Percentiles rank a stretch among this genome's conserved stretches.
Conservation (phyloP, 305 asterid species). For the Plantago lanceolata region DNA sequence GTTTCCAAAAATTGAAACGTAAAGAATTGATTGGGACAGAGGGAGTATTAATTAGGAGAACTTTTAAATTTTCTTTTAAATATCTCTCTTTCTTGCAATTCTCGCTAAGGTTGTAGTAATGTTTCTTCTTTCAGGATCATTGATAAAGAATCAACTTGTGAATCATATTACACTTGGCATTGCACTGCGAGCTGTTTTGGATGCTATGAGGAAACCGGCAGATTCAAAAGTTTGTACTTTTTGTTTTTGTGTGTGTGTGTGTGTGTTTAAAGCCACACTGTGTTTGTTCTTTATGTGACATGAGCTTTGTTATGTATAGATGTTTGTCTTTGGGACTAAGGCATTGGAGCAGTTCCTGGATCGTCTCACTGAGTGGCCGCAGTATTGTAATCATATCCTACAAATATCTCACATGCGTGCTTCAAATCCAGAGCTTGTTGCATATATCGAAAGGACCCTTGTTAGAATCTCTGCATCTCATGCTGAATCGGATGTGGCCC, state of each 20-base stretch:
- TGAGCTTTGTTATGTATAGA: slow-evolving; percentile 44
- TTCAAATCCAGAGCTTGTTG: slow-evolving; percentile 66
- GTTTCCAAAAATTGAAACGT: no score
- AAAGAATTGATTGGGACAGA: no score
- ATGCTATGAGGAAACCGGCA: slow-evolving; percentile 90
- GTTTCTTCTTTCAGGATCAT: slow-evolving; percentile 59
- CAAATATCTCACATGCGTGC: slow-evolving; percentile 95
- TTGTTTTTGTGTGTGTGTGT: no score
- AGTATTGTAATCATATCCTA: slow-evolving; percentile 90
- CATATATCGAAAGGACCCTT: slow-evolving; percentile 67
- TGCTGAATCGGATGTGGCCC: slow-evolving; percentile 59
- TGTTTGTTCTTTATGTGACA: slow-evolving; percentile 23
- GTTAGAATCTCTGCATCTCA: slow-evolving; percentile 64
- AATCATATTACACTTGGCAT: slow-evolving; percentile 90
- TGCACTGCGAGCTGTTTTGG: slow-evolving; percentile 93
- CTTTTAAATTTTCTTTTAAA: neutral
- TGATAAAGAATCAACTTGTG: slow-evolving; percentile 92
- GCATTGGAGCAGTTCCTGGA: slow-evolving; percentile 96
- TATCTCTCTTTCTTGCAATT: neutral
- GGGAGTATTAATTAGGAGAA: neutral
- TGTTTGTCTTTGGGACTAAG: slow-evolving; percentile 87
- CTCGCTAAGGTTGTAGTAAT: slow-evolving; percentile 12
- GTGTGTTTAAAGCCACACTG: slow-evolving; percentile 10
- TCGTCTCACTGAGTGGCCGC: slow-evolving; percentile 98
- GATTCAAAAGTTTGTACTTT: slow-evolving; percentile 73